Conservation (phyloP, 1,284 basidiomycete genomes). For the Phlebopus sp. region DNA sequence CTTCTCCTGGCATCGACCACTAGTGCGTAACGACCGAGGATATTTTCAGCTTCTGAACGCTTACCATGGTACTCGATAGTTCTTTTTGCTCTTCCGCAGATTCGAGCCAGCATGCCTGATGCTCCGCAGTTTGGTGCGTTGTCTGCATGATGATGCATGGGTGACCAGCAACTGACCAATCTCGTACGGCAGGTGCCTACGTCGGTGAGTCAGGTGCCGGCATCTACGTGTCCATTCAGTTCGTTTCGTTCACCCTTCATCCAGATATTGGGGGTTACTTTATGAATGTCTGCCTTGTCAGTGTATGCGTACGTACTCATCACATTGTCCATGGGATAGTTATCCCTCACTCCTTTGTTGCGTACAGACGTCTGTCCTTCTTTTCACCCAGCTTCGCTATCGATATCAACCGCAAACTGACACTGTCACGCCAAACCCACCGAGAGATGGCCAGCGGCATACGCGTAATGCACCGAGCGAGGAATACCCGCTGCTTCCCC, state of each 20-base stretch:
- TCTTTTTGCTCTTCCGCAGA: conserved; percentile 3
- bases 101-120: conserved; percentile 7
- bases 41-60: not conserved
- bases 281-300: conserved; percentile 9
- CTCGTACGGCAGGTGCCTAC: too few relatives aligned
- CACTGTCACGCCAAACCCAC: not conserved
- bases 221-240: too few relatives aligned
- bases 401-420: not conserved
- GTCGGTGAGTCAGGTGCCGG: too few relatives aligned
- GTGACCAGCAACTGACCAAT: too few relatives aligned
- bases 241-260: not conserved
- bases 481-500: not conserved
- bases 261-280: conserved; percentile 5
- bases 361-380: conserved; percentile 4
- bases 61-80: not conserved
- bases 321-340: not conserved
- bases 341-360: not conserved
- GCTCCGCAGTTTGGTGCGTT: conserved; percentile 3
- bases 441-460: not conserved
- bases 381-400: conserved; percentile 4
- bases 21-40: not conserved
- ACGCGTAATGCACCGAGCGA: not conserved
- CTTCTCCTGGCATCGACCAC: conserved; percentile 3
- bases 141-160: not conserved
- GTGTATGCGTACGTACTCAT: conserved; percentile 1